Percentiles rank a stretch among this genome's conserved stretches.
Conservation (phyloP, 2,329 filamentous ascomycete genomes). For the Tolypocladium nubicola region DNA sequence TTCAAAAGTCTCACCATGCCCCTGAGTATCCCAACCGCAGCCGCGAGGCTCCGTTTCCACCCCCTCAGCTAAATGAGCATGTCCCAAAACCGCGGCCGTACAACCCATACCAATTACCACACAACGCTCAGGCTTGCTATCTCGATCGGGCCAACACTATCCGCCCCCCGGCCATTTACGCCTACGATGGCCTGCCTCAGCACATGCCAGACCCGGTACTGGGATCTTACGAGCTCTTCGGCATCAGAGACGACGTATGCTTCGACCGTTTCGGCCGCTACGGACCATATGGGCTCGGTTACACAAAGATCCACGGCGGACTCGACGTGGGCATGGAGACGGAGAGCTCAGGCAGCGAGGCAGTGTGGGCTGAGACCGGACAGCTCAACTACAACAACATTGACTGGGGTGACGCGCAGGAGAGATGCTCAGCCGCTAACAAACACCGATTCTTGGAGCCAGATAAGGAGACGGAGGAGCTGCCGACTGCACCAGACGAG, state of each 20-base stretch:
- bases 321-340: constrained; percentile 60
- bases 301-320: constrained; percentile 62
- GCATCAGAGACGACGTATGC: constrained; percentile 67
- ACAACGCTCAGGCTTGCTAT: constrained; percentile 49
- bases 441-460: constrained; percentile 43
- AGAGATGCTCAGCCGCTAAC: constrained; percentile 48
- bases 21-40: constrained; percentile 59
- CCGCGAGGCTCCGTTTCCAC: constrained; percentile 20
- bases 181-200: constrained; percentile 59
- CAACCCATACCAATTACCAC: constrained; percentile 56
- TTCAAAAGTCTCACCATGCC: constrained; percentile 49
- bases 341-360: constrained; percentile 56
- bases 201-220: constrained; percentile 70
- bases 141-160: constrained; percentile 49
- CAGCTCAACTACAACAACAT: constrained; percentile 45
- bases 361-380: constrained; percentile 43
- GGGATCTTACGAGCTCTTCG: constrained; percentile 66
- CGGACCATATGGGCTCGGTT: constrained; percentile 80
- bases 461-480: constrained; percentile 27
- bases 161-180: constrained; percentile 51
- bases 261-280: constrained; percentile 81
- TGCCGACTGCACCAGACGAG: constrained; percentile 10
- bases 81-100: constrained; percentile 43
- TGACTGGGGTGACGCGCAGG: constrained; percentile 45
- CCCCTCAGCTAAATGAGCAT: constrained; percentile 20